Conservation (phyloP, 1,284 basidiomycete genomes). For the Malassezia furfur region DNA sequence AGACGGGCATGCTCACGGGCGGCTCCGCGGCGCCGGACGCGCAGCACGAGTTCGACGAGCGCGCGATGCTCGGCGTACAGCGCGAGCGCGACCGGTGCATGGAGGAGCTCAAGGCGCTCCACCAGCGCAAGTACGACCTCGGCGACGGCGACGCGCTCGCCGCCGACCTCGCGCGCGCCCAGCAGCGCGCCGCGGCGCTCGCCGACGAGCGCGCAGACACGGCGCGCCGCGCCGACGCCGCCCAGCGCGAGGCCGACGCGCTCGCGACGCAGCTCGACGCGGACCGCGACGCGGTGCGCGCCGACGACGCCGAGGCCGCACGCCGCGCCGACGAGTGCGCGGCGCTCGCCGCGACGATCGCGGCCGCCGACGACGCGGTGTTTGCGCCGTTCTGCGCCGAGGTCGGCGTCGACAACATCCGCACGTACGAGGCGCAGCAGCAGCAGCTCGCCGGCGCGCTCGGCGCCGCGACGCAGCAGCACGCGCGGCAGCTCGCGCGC, state of each 20-base stretch:
- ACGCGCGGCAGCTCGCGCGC: constrained; percentile 76
- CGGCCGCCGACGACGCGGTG: constrained; percentile 65
- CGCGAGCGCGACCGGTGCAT: constrained; percentile 59
- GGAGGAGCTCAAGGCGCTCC: constrained; percentile 69
- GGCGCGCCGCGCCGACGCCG: constrained; percentile 27
- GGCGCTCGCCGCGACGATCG: constrained; percentile 22
- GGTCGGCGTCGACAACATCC: constrained; percentile 73
- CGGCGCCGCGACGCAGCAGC: constrained; percentile 70
- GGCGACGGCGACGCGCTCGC: constrained; percentile 72
- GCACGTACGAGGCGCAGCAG: constrained; percentile 89
- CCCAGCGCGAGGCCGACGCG: constrained; percentile 29
- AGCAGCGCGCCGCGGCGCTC: constrained; percentile 62
- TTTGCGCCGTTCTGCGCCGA: constrained; percentile 71
- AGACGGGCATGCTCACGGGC: constrained; percentile 93
- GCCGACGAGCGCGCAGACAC: constrained; percentile 63
- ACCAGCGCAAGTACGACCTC: constrained; percentile 67
- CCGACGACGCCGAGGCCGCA: constrained; percentile 48
- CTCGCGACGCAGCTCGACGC: constrained; percentile 25
- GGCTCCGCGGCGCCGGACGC: constrained; percentile 62
- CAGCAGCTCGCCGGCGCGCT: constrained; percentile 77
- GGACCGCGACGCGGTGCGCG: constrained; percentile 5
- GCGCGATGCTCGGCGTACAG: constrained; percentile 76
- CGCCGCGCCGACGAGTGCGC: constrained; percentile 52
- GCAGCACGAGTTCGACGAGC: constrained; percentile 65
- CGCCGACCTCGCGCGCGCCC: constrained; percentile 66